A percentile compares a stretch with the other conserved stretches of the same genome.
phyloP scores from a whole-genome alignment of 768 basidiomycete species.

The Mycena kentingensis region DNA sequence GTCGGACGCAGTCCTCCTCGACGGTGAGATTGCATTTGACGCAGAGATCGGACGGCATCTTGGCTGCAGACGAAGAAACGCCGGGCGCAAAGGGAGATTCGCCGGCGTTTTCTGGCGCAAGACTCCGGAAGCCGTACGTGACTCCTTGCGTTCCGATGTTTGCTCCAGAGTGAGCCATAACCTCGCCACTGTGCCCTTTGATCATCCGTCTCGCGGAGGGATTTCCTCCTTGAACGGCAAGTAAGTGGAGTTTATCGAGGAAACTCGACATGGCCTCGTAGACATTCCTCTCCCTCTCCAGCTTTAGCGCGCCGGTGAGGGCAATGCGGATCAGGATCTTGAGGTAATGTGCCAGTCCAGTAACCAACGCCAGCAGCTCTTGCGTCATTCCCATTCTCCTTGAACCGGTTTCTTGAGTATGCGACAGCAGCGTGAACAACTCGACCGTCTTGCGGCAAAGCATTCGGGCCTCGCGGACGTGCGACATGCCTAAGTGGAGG shows the following conservation, averaged over 20 bases:
- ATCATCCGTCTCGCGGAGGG: slow-evolving; percentile 75
- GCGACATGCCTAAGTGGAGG: slow-evolving; percentile 82
- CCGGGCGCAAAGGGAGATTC: slow-evolving; percentile 74
- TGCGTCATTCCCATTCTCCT: slow-evolving; percentile 96
- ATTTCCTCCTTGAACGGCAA: slow-evolving; percentile 84
- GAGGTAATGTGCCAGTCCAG: slow-evolving; percentile 98
- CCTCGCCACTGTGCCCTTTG: slow-evolving; percentile 73
- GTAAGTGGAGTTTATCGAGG: slow-evolving; percentile 88
- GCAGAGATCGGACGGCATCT: slow-evolving; percentile 85
- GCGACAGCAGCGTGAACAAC: slow-evolving; percentile 93
- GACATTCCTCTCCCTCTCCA: slow-evolving; percentile 87
- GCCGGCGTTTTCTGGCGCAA: slow-evolving; percentile 89
- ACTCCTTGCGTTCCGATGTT: slow-evolving; percentile 84
- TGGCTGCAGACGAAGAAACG: slow-evolving; percentile 43
- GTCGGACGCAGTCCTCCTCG: slow-evolving; percentile 94
- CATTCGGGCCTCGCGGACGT: slow-evolving; percentile 97
- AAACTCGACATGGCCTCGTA: slow-evolving; percentile 85
- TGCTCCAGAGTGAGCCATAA: slow-evolving; percentile 43
- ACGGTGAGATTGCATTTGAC: slow-evolving; percentile 86
- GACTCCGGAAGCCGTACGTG: slow-evolving; percentile 89
- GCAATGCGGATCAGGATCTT: slow-evolving; percentile 99
- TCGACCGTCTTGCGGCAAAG: slow-evolving; percentile 99
- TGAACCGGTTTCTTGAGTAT: slow-evolving; percentile 90
- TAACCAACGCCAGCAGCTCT: slow-evolving; percentile 94
- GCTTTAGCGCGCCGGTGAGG: slow-evolving; percentile 90